phyloP scores from a whole-genome alignment of 2,329 filamentous ascomycete genomes.

The Nannizziopsis arthrosporioides region DNA sequence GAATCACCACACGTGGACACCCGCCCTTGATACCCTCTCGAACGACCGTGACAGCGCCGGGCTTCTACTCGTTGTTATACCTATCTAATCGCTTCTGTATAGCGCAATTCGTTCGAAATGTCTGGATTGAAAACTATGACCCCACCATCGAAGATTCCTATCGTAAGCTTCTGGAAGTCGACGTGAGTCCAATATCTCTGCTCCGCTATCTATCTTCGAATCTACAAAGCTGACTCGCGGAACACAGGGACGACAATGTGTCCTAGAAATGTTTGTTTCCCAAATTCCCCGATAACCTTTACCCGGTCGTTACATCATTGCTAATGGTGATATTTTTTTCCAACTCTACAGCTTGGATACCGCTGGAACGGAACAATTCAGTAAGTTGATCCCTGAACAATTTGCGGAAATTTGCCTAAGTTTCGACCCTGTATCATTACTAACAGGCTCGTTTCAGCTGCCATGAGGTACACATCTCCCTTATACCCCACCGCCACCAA shows the following conservation, averaged over 20 bases:
- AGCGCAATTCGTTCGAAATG: slow-evolving; percentile 90
- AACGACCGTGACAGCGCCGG: no score
- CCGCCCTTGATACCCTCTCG: no score
- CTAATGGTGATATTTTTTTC: slow-evolving; percentile 7
- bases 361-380: slow-evolving; percentile 85
- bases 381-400: slow-evolving; percentile 43
- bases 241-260: slow-evolving; percentile 70
- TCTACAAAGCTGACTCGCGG: not conserved
- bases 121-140: slow-evolving; percentile 87
- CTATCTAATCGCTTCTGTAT: slow-evolving; percentile 12
- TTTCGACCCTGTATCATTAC: slow-evolving; percentile 13
- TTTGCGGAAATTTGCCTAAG: not conserved
- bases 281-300: no score
- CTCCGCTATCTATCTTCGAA: slow-evolving; percentile 7
- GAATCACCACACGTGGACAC: slow-evolving; percentile 17
- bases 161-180: slow-evolving; percentile 76
- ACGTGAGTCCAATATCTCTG: slow-evolving; percentile 49
- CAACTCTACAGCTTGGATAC: slow-evolving; percentile 59
- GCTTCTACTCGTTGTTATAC: not conserved
- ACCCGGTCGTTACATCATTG: not conserved
- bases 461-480: slow-evolving; percentile 42
- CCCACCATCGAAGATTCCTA: slow-evolving; percentile 83
- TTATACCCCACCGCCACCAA: not conserved
- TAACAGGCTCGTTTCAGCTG: slow-evolving; percentile 31
- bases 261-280: slow-evolving; percentile 67